Conservation (phyloP, 139 green algal genomes). For the Edaphochlamys debaryana region DNA sequence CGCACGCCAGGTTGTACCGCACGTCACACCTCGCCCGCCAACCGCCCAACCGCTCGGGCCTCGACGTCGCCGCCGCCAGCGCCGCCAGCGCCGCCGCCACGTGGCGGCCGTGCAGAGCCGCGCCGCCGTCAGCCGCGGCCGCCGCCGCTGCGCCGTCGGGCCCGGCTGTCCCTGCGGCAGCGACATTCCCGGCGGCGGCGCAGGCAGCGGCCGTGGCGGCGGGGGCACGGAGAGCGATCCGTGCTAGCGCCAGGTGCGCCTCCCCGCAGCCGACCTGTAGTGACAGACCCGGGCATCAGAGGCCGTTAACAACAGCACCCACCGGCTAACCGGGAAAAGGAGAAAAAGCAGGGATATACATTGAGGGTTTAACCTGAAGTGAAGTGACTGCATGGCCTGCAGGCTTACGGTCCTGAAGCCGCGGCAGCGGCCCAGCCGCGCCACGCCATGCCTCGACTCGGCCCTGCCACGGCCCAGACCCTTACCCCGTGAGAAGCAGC, state of each 20-base stretch:
- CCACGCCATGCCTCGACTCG: too few species aligned
- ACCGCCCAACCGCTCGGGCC: slow-evolving; percentile 50
- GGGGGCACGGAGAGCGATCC: not conserved
- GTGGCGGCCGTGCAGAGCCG: not conserved
- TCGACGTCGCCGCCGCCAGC: slow-evolving; percentile 56
- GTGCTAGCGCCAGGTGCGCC: slow-evolving; percentile 37
- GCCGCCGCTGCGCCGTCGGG: not conserved
- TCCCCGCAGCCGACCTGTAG: slow-evolving; percentile 56
- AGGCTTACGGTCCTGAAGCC: too few species aligned
- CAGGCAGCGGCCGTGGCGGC: not conserved
- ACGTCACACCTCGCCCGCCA: slow-evolving; percentile 57
- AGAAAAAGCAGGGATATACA: too few species aligned
- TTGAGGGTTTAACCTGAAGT: too few species aligned
- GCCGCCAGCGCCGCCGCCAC: slow-evolving; percentile 29
- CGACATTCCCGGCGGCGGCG: not conserved
- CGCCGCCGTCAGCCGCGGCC: not conserved
- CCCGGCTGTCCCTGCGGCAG: not conserved
- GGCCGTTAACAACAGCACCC: too few species aligned
- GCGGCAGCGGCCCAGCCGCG: too few species aligned
- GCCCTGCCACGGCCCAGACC: too few species aligned
- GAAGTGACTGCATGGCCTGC: too few species aligned
- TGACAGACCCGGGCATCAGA: too few species aligned
- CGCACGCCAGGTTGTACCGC: slow-evolving; percentile 73
- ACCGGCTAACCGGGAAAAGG: too few species aligned
- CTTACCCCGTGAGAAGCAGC: too few species aligned